Evolutionary conservation across 352 stramenopile genomes (phyloP).

Genomic region (Pythium brassicae): DNA sequence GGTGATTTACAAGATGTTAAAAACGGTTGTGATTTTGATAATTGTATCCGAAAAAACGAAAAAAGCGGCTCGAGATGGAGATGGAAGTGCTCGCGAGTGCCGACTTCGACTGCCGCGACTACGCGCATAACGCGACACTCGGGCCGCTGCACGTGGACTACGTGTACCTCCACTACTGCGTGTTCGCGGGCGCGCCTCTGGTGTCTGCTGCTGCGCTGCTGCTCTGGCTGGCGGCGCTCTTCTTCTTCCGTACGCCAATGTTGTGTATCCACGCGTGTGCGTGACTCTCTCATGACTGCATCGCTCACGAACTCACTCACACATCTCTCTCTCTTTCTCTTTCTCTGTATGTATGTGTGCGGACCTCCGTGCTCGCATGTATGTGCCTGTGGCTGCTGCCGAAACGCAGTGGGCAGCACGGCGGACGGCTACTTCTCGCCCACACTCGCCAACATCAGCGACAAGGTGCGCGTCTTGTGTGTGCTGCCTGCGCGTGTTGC

Average conservation of each 20-base stretch:
- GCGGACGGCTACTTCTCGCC: slow-evolving; percentile 98
- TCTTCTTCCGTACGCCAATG: slow-evolving; percentile 81
- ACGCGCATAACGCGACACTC: slow-evolving; percentile 47
- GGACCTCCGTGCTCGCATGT: too few species aligned
- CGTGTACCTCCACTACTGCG: slow-evolving; percentile 74
- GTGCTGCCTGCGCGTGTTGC: too few species aligned
- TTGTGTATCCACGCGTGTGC: not conserved
- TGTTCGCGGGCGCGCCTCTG: slow-evolving; percentile 35
- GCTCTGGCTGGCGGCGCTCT: slow-evolving; percentile 68
- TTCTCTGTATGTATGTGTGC: too few species aligned
- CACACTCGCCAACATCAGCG: slow-evolving; percentile 94
- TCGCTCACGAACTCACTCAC: not conserved
- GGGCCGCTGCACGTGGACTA: slow-evolving; percentile 79
- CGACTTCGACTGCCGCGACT: slow-evolving; percentile 8
- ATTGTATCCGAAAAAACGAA: not conserved
- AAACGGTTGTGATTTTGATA: too few species aligned
- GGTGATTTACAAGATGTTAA: too few species aligned
- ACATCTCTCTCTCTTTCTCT: too few species aligned
- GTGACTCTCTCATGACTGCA: not conserved
- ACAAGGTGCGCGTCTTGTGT: slow-evolving; percentile 52
- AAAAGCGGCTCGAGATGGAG: too few species aligned
- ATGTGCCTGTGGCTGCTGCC: not conserved
- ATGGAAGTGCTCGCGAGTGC: slow-evolving; percentile 2
- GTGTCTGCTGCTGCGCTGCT: slow-evolving; percentile 50
- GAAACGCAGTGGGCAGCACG: slow-evolving; percentile 89